Evolutionary conservation across 805 yeast species (phyloP).

Genomic region (Dipodascus albidus): DNA sequence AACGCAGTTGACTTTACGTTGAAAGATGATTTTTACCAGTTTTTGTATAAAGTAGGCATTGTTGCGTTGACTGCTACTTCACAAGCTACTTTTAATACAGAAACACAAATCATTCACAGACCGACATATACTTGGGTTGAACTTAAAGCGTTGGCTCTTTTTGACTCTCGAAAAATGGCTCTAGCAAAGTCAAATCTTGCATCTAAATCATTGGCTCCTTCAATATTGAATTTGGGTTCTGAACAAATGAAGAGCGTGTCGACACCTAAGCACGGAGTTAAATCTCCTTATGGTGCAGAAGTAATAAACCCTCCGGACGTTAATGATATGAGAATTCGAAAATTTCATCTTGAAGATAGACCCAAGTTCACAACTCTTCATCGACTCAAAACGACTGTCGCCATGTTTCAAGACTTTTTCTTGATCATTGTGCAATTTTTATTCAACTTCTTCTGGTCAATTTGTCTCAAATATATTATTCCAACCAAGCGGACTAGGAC

Average conservation of each 20-base stretch:
- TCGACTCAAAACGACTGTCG: not conserved
- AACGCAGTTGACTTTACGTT: conserved; percentile 25
- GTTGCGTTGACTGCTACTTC: conserved; percentile 60
- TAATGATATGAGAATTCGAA: not conserved
- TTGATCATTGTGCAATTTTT: not conserved
- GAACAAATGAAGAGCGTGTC: not conserved
- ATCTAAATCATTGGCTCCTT: not conserved
- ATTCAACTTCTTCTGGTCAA: not conserved
- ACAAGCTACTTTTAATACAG: conserved; percentile 52
- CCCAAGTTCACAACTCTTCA: not conserved
- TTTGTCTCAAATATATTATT: not conserved
- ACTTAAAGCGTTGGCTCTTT: conserved; percentile 4
- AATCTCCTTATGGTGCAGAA: conserved; percentile 1
- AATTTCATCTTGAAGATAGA: not conserved
- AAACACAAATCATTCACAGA: conserved; percentile 36
- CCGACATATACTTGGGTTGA: conserved; percentile 50
- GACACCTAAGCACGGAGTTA: not conserved
- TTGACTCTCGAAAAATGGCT: not conserved
- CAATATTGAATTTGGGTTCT: not conserved
- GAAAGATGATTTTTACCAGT: conserved; percentile 57
- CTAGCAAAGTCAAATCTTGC: conserved; percentile 1
- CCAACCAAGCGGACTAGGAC: not conserved
- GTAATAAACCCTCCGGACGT: conserved; percentile 2
- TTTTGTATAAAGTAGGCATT: conserved; percentile 46
- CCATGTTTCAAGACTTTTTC: not conserved